Conservation (phyloP, 306 rosid species). For the Vachellia pachyceras region DNA sequence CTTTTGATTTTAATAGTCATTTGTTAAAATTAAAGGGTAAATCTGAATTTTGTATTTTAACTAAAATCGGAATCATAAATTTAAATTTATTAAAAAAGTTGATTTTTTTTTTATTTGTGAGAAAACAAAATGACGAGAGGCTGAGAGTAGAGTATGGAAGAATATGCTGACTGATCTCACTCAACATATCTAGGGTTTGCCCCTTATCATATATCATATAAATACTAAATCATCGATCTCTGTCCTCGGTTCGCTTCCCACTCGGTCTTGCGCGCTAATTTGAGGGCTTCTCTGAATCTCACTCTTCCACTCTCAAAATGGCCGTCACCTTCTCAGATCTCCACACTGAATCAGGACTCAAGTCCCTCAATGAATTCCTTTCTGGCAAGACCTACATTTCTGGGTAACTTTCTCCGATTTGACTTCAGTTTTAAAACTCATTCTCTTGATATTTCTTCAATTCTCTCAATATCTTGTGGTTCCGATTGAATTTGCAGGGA, state of each 20-base stretch:
- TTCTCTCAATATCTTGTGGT: conserved; percentile 8
- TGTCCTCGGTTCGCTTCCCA: not conserved
- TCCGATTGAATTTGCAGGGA: conserved; percentile 49
- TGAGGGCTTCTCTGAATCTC: conserved; percentile 4
- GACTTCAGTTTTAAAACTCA: not conserved
- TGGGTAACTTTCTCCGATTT: conserved; percentile 50
- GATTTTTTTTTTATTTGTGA: not conserved
- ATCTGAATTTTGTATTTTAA: too few species aligned
- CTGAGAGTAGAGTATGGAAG: not conserved
- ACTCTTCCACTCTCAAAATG: conserved; percentile 42
- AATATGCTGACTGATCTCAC: not conserved
- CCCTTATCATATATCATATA: conserved; percentile 9
- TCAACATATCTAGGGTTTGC: conserved; percentile 36
- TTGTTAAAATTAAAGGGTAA: too few species aligned
- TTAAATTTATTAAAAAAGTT: too few species aligned
- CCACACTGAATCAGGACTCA: conserved; percentile 79
- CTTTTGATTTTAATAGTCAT: too few species aligned
- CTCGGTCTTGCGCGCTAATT: not conserved
- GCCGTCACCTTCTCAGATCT: conserved; percentile 90
- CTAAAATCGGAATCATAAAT: too few species aligned
- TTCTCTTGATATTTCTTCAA: conserved; percentile 10
- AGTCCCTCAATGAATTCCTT: conserved; percentile 69
- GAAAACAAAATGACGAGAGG: not conserved
- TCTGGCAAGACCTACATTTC: conserved; percentile 75
- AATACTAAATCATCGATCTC: not conserved